Evolutionary conservation across 75 land plant genomes (phyloP).

Genomic region (Gnetum montanum): DNA sequence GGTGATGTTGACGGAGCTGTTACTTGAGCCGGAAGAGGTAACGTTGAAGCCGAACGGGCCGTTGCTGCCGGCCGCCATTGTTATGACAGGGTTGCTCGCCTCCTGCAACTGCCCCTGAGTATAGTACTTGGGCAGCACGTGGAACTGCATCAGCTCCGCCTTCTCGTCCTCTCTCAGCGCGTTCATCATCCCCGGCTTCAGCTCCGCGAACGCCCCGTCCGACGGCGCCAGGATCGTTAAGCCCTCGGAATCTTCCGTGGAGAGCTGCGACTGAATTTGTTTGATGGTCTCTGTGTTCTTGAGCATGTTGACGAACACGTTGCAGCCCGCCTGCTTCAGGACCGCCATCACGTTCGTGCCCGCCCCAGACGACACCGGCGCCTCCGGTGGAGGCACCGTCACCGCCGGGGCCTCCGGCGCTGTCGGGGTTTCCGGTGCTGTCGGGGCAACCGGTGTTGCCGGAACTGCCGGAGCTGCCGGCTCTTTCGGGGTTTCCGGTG

Average conservation of each 20-base stretch:
- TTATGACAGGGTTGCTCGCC: conserved; percentile 19
- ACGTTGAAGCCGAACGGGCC: conserved; percentile 42
- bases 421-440: too few relatives aligned
- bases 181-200: conserved; percentile 25
- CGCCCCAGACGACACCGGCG: too few relatives aligned
- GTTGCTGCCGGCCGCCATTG: neutral
- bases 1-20: too few relatives aligned
- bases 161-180: conserved; percentile 42
- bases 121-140: conserved; percentile 46
- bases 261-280: conserved; percentile 43
- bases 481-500: too few relatives aligned
- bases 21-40: conserved; percentile 23
- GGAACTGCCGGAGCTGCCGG: too few relatives aligned
- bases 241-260: conserved; percentile 40
- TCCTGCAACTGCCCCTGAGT: conserved; percentile 35
- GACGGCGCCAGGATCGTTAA: conserved; percentile 55
- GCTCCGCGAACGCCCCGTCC: conserved; percentile 38
- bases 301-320: conserved; percentile 25
- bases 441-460: too few relatives aligned
- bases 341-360: too few relatives aligned
- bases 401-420: too few relatives aligned
- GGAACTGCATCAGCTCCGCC: conserved; percentile 33
- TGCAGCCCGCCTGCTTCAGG: conserved; percentile 30
- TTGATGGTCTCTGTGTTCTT: conserved; percentile 28
- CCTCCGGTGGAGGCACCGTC: too few relatives aligned